Evolutionary conservation across 345 rosid genomes (phyloP), one percentile per base, ranked within the genome.

Genomic region (Carallia brachiata): DNA sequence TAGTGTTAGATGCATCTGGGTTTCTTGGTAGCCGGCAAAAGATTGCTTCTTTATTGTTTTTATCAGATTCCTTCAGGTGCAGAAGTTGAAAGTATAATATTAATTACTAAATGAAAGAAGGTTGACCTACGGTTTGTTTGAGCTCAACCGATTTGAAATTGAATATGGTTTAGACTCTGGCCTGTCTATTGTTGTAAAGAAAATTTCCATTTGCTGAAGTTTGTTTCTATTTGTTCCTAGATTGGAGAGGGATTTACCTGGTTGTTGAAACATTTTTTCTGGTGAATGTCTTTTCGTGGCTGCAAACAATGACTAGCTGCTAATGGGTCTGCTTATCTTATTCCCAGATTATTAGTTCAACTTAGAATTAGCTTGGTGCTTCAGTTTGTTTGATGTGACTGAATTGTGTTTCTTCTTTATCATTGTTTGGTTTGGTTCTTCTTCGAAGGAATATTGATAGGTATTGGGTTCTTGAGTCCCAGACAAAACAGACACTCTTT

Each of bases 1-100:
- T 40, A 69, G 52, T 69, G 54, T 18, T 65, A 68, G 65, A 30
- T 53, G 73, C 67, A 67, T 65, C 61, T 53, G 67, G 77, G 72
- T 70, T 70, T 58, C 64, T 37, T 8, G 27, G 37, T 63, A 48
- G 32, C n/a, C 65, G 64, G 62, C 60, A 67, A 70, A 61, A 60
- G 16, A n/a, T 63, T 6, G 36, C 3, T 40, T 7, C 17, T 40
- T 44, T 19, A 8, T 23, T 3, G 13, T 44, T 44, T 27, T 18
- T 47, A 34, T 37, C 32, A 30, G 34, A 6, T 7, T 10, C 15
- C 15, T 72, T 69, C 56, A 54, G 52, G 4, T 31, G 63, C 8
- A 36, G n/a, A 71, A 50, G 19, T 18, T 6, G 52, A 15, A 40
- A 74, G 55, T 18, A 27, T 52, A 5, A 19, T 18, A 39, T 16